Evolutionary conservation across 257 asterid species (phyloP), one percentile per base, ranked within the genome.

Genomic region (Knoxia roxburghii): DNA sequence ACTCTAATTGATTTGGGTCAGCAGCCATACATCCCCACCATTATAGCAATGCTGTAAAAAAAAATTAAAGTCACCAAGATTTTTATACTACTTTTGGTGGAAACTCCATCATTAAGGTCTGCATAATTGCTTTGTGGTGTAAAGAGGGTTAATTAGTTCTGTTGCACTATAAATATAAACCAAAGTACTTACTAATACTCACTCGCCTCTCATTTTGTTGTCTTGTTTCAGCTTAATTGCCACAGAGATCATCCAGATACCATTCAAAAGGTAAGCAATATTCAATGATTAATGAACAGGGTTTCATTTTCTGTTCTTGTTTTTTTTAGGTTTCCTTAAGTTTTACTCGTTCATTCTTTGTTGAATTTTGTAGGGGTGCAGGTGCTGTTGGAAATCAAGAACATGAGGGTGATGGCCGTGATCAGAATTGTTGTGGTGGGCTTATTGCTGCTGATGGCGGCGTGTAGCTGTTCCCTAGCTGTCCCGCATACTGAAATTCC

Each of bases 61-160:
- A 53, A n/a, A n/a, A n/a, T n/a, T n/a, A n/a, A n/a, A n/a, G n/a
- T n/a, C n/a, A n/a, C n/a, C n/a, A n/a, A n/a, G n/a, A n/a, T n/a
- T n/a, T n/a, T n/a, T n/a, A n/a, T n/a, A n/a, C n/a, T n/a, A n/a
- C n/a, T 52, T 63, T 64, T 68, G 71, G 75, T 72, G 73, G 76
- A 70, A 61, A 64, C 68, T 70, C 71, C 72, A 76, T 65, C 54
- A 64, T 3, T 29, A 65, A 0, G 30, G 48, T 40, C n/a, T 9
- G n/a, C n/a, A n/a, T n/a, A n/a, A n/a, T n/a, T n/a, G n/a, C n/a
- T n/a, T n/a, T n/a, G n/a, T n/a, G n/a, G n/a, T n/a, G n/a, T n/a
- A n/a, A n/a, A n/a, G n/a, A n/a, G n/a, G n/a, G n/a, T n/a, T n/a
- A n/a, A n/a, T n/a, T n/a, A n/a, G n/a, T n/a, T n/a, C n/a, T n/a